These are phyloP conservation scores for Skeletonema tropicum DNA, from an alignment of 108 stramenopile genomes.

Conservation along the genomic window DNA sequence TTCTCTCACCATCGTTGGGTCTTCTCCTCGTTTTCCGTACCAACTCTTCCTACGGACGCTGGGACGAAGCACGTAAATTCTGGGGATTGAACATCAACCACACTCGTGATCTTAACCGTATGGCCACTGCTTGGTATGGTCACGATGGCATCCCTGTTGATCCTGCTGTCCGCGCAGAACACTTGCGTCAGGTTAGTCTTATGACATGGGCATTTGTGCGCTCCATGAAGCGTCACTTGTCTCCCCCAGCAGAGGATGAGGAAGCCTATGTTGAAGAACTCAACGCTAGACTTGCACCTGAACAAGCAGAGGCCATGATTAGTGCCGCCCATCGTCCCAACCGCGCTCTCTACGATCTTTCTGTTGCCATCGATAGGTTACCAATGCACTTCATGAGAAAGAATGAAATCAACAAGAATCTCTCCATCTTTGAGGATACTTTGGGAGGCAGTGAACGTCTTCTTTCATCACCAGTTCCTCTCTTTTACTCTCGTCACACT, in stretches of 20 bases:
- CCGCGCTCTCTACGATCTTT: slow-evolving; percentile 59
- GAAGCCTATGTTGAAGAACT: slow-evolving; percentile 36
- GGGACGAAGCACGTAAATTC: slow-evolving; percentile 41
- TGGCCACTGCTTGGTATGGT: slow-evolving; percentile 31
- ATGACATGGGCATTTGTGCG: slow-evolving; percentile 40
- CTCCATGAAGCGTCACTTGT: slow-evolving; percentile 46
- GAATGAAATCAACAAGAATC: slow-evolving; percentile 57
- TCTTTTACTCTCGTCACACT: slow-evolving; percentile 69
- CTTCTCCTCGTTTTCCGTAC: slow-evolving; percentile 60
- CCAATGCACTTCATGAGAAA: slow-evolving; percentile 75
- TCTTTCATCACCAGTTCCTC: slow-evolving; percentile 64
- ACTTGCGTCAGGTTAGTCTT: slow-evolving; percentile 15
- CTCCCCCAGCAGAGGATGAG: slow-evolving; percentile 34
- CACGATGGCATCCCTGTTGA: slow-evolving; percentile 8
- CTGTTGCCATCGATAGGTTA: slow-evolving; percentile 54
- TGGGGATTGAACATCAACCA: slow-evolving; percentile 45
- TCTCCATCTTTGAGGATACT: slow-evolving; percentile 57
- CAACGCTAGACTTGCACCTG: slow-evolving; percentile 29
- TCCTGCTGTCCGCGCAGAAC: slow-evolving; percentile 12
- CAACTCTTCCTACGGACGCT: slow-evolving; percentile 61
- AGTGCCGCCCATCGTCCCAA: slow-evolving; percentile 66
- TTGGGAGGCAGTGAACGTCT: slow-evolving; percentile 58
- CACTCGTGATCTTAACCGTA: slow-evolving; percentile 38
- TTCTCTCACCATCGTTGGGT: slow-evolving; percentile 54
- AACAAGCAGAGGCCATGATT: slow-evolving; percentile 55